Evolutionary conservation across 2,329 filamentous ascomycete genomes (phyloP), one percentile per base, ranked within the genome.

Genomic region (Trichoderma guizhouense): DNA sequence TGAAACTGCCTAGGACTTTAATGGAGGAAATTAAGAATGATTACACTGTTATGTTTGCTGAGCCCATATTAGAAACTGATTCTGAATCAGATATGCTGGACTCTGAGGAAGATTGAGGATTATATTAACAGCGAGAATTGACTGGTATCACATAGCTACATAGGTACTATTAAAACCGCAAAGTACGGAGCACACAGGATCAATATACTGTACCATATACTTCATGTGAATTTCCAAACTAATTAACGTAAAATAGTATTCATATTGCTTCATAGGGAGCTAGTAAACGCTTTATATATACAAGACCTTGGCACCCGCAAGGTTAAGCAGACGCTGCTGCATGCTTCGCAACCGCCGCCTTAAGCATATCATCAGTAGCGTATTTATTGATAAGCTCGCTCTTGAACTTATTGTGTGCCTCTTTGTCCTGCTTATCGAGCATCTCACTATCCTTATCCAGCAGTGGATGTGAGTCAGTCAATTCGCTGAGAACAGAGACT

Each of bases 331-430:
- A 51, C 26, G n/a, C 55, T 5, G 36, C 39, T 34, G 36, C 39
- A 34, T 9, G 14, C 66, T 61, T 69, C 1, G 26, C 53, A 28
- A 70, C 68, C 5, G 43, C 68, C 15, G 30, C 30, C 32, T 39
- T 62, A 5, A 70, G 36, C 68, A 63, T 63, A 2, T 70, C 68
- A 53, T 70, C 60, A 2, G 68, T 70, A 21, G 68, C 68, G 39
- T 63, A 70, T 55, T 39, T 62, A 51, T n/a, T 43, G 36, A 70
- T 43, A 14, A 70, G 68, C 2, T 63, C 43, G 14, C 26, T 53
- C 32, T 70, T 70, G 28, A 70, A 34, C 32, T 57, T 70, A 14
- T 55, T 32, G 5, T 60, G 32, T 7, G 28, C 60, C 8, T 70
- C 68, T 8, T 55, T 70, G 11, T 70, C 58, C 32, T 70, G 68